These are phyloP conservation scores for Torulaspora franciscae DNA, from an alignment of 805 yeast species.

Conservation along the genomic window DNA sequence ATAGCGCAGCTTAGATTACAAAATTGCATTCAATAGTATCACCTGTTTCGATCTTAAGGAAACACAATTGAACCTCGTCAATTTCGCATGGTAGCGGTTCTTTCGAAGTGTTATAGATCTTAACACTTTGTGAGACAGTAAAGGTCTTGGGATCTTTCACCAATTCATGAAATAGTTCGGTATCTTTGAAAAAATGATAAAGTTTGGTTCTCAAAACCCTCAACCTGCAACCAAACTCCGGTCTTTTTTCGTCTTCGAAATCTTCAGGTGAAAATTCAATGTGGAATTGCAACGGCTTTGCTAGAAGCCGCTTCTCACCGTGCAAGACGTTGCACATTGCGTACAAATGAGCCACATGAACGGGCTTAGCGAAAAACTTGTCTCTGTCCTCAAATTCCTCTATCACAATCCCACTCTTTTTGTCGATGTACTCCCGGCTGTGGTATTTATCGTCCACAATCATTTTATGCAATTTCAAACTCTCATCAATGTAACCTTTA, in stretches of 20 bases:
- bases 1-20: constrained; percentile 19
- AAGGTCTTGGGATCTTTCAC: constrained; percentile 14
- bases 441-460: constrained; percentile 33
- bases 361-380: constrained; percentile 65
- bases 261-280: constrained; percentile 82
- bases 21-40: constrained; percentile 39
- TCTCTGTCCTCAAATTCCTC: constrained; percentile 46
- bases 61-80: constrained; percentile 47
- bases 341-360: constrained; percentile 72
- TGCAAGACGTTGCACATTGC: constrained; percentile 44
- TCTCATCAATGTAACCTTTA: constrained; percentile 30
- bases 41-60: constrained; percentile 52
- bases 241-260: constrained; percentile 52
- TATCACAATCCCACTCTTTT: constrained; percentile 31
- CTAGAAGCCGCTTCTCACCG: constrained; percentile 20
- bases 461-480: constrained; percentile 30
- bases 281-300: constrained; percentile 50
- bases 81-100: constrained; percentile 29
- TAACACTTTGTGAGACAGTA: constrained; percentile 36
- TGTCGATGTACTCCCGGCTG: constrained; percentile 31
- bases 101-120: constrained; percentile 34
- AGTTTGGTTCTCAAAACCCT: constrained; percentile 55
- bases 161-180: constrained; percentile 31
- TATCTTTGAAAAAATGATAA: constrained; percentile 50
- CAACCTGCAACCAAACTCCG: constrained; percentile 66